Conservation (phyloP, 768 basidiomycete species). For the Dioszegia hungarica region DNA sequence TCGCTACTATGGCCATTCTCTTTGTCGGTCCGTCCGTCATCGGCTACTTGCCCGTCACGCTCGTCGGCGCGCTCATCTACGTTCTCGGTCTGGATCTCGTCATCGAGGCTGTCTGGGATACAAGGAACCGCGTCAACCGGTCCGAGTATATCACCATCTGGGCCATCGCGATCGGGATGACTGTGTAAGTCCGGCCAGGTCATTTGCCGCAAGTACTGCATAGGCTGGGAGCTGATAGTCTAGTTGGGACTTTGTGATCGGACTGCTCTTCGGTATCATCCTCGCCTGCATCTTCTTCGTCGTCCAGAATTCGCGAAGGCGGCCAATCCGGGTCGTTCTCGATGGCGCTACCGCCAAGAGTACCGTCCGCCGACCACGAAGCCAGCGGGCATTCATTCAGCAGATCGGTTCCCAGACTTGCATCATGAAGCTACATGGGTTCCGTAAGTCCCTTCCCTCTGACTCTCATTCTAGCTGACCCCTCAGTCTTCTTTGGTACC, state of each 20-base stretch:
- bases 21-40: slow-evolving; percentile 83
- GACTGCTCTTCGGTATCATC: slow-evolving; percentile 85
- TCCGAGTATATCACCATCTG: slow-evolving; percentile 54
- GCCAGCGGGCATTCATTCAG: slow-evolving; percentile 83
- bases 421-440: slow-evolving; percentile 78
- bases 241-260: slow-evolving; percentile 78
- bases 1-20: slow-evolving; percentile 66
- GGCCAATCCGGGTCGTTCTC: slow-evolving; percentile 76
- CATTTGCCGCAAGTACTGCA: slow-evolving; percentile 52
- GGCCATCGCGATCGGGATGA: slow-evolving; percentile 68
- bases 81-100: slow-evolving; percentile 90
- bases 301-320: slow-evolving; percentile 80
- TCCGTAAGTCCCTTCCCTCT: slow-evolving; percentile 32
- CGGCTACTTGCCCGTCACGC: slow-evolving; percentile 85
- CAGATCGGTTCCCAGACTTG: slow-evolving; percentile 88
- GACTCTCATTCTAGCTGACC: not conserved
- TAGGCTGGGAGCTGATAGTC: not conserved
- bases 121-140: slow-evolving; percentile 76
- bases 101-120: slow-evolving; percentile 96
- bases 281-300: slow-evolving; percentile 97
- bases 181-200: slow-evolving; percentile 47
- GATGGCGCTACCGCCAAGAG: slow-evolving; percentile 80
- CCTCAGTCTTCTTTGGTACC: slow-evolving; percentile 61
- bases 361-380: slow-evolving; percentile 80
- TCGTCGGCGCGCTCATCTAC: slow-evolving; percentile 86